phyloP scores from a whole-genome alignment of 1,139 yeast genomes.

The Pichia kudriavzevii region DNA sequence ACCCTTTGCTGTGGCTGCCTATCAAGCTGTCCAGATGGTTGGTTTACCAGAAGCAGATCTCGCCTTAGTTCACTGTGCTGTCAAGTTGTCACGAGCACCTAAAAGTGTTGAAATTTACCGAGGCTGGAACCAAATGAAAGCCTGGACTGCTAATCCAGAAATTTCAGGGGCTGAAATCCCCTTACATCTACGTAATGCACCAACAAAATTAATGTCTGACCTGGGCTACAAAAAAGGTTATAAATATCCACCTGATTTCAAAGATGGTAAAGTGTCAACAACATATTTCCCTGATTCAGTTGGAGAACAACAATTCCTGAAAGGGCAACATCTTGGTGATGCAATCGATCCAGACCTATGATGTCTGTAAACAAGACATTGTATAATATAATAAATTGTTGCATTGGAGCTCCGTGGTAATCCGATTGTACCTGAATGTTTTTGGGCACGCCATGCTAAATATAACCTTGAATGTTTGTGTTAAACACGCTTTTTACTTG shows the following conservation, averaged over 20 bases:
- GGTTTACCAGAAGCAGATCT: conserved; percentile 97
- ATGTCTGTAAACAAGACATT: too few relatives aligned
- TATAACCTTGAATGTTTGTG: too few relatives aligned
- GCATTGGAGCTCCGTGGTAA: too few relatives aligned
- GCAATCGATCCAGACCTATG: conserved; percentile 30
- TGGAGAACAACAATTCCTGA: conserved; percentile 29
- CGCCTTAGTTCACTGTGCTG: conserved; percentile 86
- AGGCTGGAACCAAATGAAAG: conserved; percentile 64
- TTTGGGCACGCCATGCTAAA: too few relatives aligned
- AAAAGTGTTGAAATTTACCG: conserved; percentile 82
- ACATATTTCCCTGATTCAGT: conserved; percentile 55
- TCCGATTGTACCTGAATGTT: too few relatives aligned
- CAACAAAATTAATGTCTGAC: conserved; percentile 82
- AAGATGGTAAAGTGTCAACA: conserved; percentile 67
- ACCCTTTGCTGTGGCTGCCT: conserved; percentile 81
- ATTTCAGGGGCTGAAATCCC: conserved; percentile 62
- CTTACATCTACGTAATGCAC: conserved; percentile 84
- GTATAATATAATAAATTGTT: too few relatives aligned
- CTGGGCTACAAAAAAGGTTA: conserved; percentile 79
- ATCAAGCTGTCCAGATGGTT: conserved; percentile 82
- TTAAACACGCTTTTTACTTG: too few relatives aligned
- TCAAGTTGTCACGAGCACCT: conserved; percentile 74
- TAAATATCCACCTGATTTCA: conserved; percentile 78
- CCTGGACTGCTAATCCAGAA: conserved; percentile 52
- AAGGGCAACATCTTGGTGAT: conserved; percentile 37